Base-by-base conservation (phyloP, 139 green algal species). In the Limnomonas spitsbergensis region DNA sequence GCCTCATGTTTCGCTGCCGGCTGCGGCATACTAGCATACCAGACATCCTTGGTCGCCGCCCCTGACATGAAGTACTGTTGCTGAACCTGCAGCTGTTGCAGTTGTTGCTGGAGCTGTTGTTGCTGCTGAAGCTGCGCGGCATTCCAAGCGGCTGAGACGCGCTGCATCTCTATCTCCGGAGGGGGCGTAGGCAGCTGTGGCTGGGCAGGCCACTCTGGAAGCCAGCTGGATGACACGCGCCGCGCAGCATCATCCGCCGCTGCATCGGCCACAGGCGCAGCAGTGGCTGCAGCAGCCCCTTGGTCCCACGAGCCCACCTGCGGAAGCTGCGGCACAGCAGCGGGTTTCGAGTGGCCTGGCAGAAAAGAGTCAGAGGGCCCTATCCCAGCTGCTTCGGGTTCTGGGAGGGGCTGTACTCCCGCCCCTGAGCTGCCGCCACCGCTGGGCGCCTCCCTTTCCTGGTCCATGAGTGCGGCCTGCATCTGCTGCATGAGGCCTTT, bases 41-140 rank as follows among this genome's bases (percentile, higher is more conserved):
- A n/a, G n/a, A n/a, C n/a, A n/a, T n/a, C n/a, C n/a, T n/a, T n/a
- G n/a, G n/a, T n/a, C n/a, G n/a, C n/a, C n/a, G n/a, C n/a, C n/a
- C n/a, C 47, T 61, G 47, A 61, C 14, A 61, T 61, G 47, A 61
- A 20, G 47, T 29, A 61, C 27, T 70, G 56, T 20, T 70, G 56
- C 56, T 70, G 56, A 7, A 35, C 7, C 56, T 70, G 56, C 56
- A 35, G 56, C 56, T 70, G 56, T 20, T 70, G 56, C 56, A 37
- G 56, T 9, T 36, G 27, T 38, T 70, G 14, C 56, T 36, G 27
- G 14, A 70, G 4, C 56, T 36, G 29, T 24, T 38, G 56, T 20
- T 70, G 56, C 14, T 32, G 4, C 42, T 54, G 42, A 6, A n/a
- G n/a, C n/a, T n/a, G n/a, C n/a, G n/a, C n/a, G n/a, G n/a, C n/a